Percentiles rank a stretch among this genome's conserved stretches.
Evolutionary conservation across 2,329 filamentous ascomycete species (phyloP).

Genomic region (Fusarium citri): DNA sequence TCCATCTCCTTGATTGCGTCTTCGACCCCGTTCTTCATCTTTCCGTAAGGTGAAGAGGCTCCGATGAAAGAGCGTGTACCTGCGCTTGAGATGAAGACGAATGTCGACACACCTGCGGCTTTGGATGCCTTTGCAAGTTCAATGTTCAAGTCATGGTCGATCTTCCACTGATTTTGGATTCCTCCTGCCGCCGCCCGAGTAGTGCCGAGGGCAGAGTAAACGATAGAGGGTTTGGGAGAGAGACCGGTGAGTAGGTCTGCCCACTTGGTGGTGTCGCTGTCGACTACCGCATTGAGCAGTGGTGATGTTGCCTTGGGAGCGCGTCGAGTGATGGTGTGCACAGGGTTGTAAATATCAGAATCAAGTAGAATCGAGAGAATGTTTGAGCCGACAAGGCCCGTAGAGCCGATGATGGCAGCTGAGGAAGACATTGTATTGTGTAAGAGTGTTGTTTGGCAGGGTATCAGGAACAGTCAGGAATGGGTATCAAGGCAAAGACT

Average conservation of each 20-base stretch:
- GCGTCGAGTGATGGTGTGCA: constrained; percentile 76
- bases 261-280: constrained; percentile 78
- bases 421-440: constrained; percentile 49
- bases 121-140: constrained; percentile 81
- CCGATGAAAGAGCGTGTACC: constrained; percentile 58
- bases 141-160: constrained; percentile 89
- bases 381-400: constrained; percentile 76
- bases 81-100: constrained; percentile 77
- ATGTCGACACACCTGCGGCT: constrained; percentile 76
- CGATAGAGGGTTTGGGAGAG: constrained; percentile 67
- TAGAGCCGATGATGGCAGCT: constrained; percentile 70
- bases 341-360: constrained; percentile 61
- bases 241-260: constrained; percentile 66
- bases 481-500: constrained; percentile 11
- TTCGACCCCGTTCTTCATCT: constrained; percentile 91
- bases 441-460: not conserved
- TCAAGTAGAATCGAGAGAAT: constrained; percentile 77
- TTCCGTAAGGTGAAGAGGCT: constrained; percentile 62
- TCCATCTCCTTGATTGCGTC: constrained; percentile 76
- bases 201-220: constrained; percentile 84
- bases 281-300: constrained; percentile 72
- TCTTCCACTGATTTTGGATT: constrained; percentile 83
- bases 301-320: constrained; percentile 64
- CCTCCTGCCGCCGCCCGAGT: constrained; percentile 81
- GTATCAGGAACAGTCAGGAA: not conserved